Percentiles rank a stretch among this genome's conserved stretches.
phyloP scores from a whole-genome alignment of 2,329 filamentous ascomycete genomes.

The Pseudopithomyces maydicus region DNA sequence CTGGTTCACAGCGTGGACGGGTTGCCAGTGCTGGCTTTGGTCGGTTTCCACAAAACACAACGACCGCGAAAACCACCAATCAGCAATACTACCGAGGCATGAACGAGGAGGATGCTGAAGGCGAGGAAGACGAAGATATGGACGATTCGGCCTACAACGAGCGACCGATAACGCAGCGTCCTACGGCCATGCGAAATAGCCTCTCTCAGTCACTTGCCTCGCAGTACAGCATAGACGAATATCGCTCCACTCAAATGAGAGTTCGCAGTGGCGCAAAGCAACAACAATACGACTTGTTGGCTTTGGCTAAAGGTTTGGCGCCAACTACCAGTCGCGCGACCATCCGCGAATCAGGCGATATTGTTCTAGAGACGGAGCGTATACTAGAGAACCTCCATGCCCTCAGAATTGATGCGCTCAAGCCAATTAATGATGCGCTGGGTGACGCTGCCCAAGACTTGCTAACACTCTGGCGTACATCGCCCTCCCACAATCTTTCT shows the following conservation, averaged over 20 bases:
- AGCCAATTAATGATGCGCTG: slow-evolving; percentile 35
- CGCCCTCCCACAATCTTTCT: slow-evolving; percentile 62
- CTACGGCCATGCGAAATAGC: slow-evolving; percentile 24
- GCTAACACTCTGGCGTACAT: slow-evolving; percentile 59
- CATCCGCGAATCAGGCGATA: slow-evolving; percentile 70
- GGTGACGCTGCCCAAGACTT: slow-evolving; percentile 36
- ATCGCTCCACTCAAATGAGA: slow-evolving; percentile 24
- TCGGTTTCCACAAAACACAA: slow-evolving; percentile 44
- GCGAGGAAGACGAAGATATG: slow-evolving; percentile 45
- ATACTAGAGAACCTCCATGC: slow-evolving; percentile 57
- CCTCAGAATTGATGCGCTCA: slow-evolving; percentile 35
- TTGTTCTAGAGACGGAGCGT: slow-evolving; percentile 78
- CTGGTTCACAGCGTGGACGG: slow-evolving; percentile 34
- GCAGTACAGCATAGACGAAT: slow-evolving; percentile 41
- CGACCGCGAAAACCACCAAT: slow-evolving; percentile 38
- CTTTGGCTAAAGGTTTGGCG: slow-evolving; percentile 73
- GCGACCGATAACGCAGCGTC: slow-evolving; percentile 52
- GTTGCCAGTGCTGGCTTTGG: slow-evolving; percentile 27
- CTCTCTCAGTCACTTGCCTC: slow-evolving; percentile 42
- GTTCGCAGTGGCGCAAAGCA: slow-evolving; percentile 40
- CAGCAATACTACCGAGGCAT: slow-evolving; percentile 44
- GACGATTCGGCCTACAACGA: slow-evolving; percentile 20
- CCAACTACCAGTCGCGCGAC: slow-evolving; percentile 60
- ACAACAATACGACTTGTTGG: slow-evolving; percentile 67
- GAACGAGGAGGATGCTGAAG: slow-evolving; percentile 30